phyloP scores from a whole-genome alignment of 2,329 filamentous ascomycete species.

The Biscogniauxia sp. region DNA sequence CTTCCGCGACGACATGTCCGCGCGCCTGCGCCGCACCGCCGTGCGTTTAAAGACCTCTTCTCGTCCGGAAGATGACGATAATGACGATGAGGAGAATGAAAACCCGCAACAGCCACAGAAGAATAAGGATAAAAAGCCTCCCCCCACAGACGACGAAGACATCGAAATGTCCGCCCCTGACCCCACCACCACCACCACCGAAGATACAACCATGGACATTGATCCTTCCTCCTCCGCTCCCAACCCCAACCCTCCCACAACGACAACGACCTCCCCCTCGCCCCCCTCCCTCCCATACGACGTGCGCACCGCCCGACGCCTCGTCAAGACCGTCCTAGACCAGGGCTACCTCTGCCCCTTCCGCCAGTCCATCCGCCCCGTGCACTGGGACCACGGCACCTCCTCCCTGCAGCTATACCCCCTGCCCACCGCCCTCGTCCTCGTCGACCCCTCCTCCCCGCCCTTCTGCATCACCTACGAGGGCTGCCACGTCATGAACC shows the following conservation, averaged over 20 bases:
- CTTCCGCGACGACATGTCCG: slow-evolving; percentile 82
- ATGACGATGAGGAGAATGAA: slow-evolving; percentile 36
- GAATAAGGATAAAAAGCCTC: slow-evolving; percentile 6
- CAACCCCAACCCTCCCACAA: slow-evolving; percentile 22
- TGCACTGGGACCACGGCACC: slow-evolving; percentile 81
- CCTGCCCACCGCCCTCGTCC: slow-evolving; percentile 76
- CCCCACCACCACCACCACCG: neutral
- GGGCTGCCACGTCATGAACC: slow-evolving; percentile 94
- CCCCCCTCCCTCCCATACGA: slow-evolving; percentile 43
- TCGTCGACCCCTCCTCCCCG: slow-evolving; percentile 78
- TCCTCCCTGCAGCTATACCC: slow-evolving; percentile 79
- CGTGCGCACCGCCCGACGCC: slow-evolving; percentile 62
- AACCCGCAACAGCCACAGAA: slow-evolving; percentile 21
- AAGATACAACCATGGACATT: too few relatives aligned
- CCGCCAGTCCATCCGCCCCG: slow-evolving; percentile 71
- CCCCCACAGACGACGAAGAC: slow-evolving; percentile 27
- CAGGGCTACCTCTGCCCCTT: slow-evolving; percentile 90
- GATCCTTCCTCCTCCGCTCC: too few relatives aligned
- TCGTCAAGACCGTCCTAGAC: slow-evolving; percentile 89
- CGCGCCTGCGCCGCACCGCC: slow-evolving; percentile 72
- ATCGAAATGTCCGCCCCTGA: slow-evolving; percentile 29
- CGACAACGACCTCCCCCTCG: slow-evolving; percentile 32
- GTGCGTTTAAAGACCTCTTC: slow-evolving; percentile 62
- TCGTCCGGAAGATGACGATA: slow-evolving; percentile 18
- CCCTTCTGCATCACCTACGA: slow-evolving; percentile 90